Base-by-base conservation (phyloP, 164 flowering plant species). In the Magnolia officinalis region DNA sequence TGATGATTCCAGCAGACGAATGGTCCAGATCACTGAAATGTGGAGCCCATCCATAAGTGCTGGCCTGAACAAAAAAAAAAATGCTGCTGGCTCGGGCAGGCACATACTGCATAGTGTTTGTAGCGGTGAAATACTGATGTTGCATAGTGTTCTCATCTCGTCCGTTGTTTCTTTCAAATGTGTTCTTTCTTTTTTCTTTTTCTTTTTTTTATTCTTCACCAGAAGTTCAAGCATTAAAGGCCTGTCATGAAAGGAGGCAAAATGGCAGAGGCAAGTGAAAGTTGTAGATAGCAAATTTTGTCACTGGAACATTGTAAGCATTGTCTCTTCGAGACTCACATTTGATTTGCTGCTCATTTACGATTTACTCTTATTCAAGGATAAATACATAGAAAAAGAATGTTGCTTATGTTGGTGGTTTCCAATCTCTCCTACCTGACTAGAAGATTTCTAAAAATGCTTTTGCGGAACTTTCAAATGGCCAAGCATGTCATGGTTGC, bases 141-240 rank as follows among this genome's bases (percentile, higher is more conserved):
- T 16, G 61, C 21, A 45, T n/a, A 13, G 18, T 61, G 13, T 59
- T 71, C 50, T 55, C 31, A 21, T 52, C 64, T 50, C 19, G 4
- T 4, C 45, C 19, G 26, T 76, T 51, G 13, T 18, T 9, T 73
- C 50, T 45, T 16, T 50, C 26, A 20, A 11, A 50, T 31, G 9
- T 50, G 8, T 74, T 61, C 29, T 26, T 65, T 76, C 6, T 24
- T 16, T 21, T 68, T 61, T 67, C 78, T 49, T 18, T 74, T n/a
- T 3, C n/a, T 7, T 52, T 67, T 70, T 74, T 24, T 72, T 72
- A 26, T 26, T 26, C 29, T 74, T 50, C 1, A 63, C 69, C 90
- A 93, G 98, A 93, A 80, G 96, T 93, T 79, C 91, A 87, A 84
- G 91, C 95, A 51, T 74, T 93, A 81, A 93, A 92, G 84, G 87